Evolutionary conservation across 768 basidiomycete species (phyloP).

Genomic region (Tylopilus cervinicoccineus): DNA sequence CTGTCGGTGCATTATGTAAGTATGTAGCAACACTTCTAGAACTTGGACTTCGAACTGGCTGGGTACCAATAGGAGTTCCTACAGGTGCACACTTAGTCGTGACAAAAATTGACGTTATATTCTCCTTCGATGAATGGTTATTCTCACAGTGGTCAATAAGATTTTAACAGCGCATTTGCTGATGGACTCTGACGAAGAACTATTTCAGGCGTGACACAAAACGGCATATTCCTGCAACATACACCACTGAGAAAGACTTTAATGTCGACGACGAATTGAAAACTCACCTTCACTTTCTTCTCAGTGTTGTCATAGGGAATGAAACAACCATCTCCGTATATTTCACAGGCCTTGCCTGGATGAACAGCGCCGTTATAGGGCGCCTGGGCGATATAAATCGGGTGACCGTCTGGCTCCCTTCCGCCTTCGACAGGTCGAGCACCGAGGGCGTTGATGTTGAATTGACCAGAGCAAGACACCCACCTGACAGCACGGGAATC

Average conservation of each 20-base stretch:
- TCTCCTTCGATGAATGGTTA: background rate
- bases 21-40: background rate
- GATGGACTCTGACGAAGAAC: background rate
- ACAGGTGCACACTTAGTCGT: background rate
- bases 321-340: conserved; percentile 51
- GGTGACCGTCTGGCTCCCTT: conserved; percentile 54
- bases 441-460: conserved; percentile 44
- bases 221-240: conserved; percentile 37
- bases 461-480: conserved; percentile 45
- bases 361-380: conserved; percentile 46
- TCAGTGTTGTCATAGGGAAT: conserved; percentile 53
- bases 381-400: conserved; percentile 59
- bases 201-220: conserved; percentile 33
- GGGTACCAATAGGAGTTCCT: background rate
- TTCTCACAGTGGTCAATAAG: conserved; percentile 7
- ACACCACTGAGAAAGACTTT: background rate
- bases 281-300: conserved; percentile 45
- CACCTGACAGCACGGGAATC: conserved; percentile 53
- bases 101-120: background rate
- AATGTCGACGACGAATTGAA: background rate
- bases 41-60: background rate
- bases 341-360: conserved; percentile 61
- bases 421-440: conserved; percentile 64
- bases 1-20: background rate
- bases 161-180: background rate